Conservation (phyloP, 148 eudicot genomes). For the Rhododendron mucronatum region DNA sequence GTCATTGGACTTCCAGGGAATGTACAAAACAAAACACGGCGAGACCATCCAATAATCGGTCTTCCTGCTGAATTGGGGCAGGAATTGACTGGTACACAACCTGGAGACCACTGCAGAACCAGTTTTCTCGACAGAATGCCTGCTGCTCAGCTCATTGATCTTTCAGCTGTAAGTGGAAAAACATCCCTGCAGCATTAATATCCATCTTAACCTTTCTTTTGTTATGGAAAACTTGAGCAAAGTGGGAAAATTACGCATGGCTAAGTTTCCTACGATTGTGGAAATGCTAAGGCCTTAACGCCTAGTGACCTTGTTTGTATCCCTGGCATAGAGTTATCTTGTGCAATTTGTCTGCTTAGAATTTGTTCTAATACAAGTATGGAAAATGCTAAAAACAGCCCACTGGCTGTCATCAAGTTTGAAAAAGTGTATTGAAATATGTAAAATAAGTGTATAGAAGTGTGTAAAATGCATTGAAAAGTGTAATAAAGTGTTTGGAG, state of each 20-base stretch:
- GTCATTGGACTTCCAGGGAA: conserved; percentile 16
- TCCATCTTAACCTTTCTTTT: not conserved
- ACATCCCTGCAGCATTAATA: not conserved
- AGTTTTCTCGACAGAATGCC: conserved; percentile 18
- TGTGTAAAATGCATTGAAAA: too few species aligned
- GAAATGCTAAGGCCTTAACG: not conserved
- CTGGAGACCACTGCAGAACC: conserved; percentile 16
- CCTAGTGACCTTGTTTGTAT: not conserved
- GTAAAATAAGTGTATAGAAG: too few species aligned
- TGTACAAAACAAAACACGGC: conserved; percentile 1
- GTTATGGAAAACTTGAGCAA: not conserved
- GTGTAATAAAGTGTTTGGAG: too few species aligned
- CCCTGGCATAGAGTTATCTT: not conserved
- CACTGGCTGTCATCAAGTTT: too few species aligned
- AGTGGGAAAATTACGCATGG: not conserved
- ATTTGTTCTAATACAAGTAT: not conserved
- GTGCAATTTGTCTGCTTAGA: not conserved
- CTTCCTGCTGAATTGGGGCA: conserved; percentile 28
- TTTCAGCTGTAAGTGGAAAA: conserved; percentile 43
- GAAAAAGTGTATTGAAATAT: too few species aligned
- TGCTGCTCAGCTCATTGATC: conserved; percentile 29
- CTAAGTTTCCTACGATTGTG: not conserved
- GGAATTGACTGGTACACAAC: conserved; percentile 14
- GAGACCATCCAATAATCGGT: conserved; percentile 14
- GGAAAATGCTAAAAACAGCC: not conserved